Conservation (phyloP, 2,329 filamentous ascomycete genomes). For the Penicillium sp. region DNA sequence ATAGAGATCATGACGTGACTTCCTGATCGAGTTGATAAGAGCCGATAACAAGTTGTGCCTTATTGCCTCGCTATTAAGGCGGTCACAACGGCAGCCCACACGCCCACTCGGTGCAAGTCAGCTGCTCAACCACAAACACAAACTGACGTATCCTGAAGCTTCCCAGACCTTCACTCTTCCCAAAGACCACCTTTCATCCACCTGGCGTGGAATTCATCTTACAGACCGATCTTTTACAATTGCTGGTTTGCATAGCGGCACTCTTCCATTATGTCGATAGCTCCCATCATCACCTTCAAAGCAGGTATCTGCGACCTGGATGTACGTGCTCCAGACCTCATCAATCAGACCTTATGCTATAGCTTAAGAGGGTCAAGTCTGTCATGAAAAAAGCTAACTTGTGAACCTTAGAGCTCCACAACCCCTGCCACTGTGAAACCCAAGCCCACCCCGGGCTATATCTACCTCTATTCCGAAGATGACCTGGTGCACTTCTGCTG, state of each 20-base stretch:
- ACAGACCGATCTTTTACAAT: background rate
- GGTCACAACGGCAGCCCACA: conserved; percentile 10
- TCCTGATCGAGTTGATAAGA: background rate
- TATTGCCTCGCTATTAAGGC: background rate
- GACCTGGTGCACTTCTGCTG: conserved; percentile 97
- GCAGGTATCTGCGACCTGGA: conserved; percentile 84
- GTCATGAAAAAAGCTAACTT: conserved; percentile 7
- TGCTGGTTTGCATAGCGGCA: background rate
- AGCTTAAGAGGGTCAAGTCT: background rate
- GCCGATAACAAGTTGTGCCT: background rate
- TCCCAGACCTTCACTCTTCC: conserved; percentile 8
- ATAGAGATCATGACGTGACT: background rate
- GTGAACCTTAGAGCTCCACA: conserved; percentile 46
- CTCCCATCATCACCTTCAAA: conserved; percentile 92
- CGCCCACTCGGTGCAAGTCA: conserved; percentile 9
- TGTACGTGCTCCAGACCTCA: conserved; percentile 54
- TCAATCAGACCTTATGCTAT: background rate
- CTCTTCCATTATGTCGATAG: conserved; percentile 67
- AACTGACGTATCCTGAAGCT: conserved; percentile 32
- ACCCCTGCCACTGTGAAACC: conserved; percentile 72
- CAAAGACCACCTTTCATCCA: conserved; percentile 12
- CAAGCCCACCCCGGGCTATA: conserved; percentile 72
- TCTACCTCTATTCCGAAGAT: conserved; percentile 92
- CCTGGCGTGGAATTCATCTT: conserved; percentile 9
- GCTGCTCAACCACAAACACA: conserved; percentile 21